Conservation (phyloP, 768 basidiomycete species). For the Glaciozyma martinii region DNA sequence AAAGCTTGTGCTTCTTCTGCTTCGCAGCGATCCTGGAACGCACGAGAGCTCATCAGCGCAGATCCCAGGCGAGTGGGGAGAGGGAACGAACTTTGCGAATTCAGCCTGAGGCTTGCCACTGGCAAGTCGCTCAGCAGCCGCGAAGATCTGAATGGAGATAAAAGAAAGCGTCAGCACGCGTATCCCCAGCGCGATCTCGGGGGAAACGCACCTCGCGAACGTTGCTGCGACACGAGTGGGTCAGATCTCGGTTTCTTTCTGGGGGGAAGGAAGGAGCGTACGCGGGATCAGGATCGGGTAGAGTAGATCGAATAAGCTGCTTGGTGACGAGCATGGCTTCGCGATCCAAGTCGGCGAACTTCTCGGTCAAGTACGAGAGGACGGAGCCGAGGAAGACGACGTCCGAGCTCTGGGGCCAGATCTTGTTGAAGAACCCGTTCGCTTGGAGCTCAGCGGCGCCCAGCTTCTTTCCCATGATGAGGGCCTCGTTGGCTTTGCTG, state of each 20-base stretch:
- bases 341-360: slow-evolving; percentile 11
- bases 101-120: slow-evolving; percentile 52
- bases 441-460: slow-evolving; percentile 51
- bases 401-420: slow-evolving; percentile 38
- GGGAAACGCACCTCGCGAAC: slow-evolving; percentile 8
- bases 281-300: slow-evolving; percentile 17
- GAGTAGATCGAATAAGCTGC: slow-evolving; percentile 9
- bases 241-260: not conserved
- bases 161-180: too few relatives aligned
- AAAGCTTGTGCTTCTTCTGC: slow-evolving; percentile 24
- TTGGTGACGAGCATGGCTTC: slow-evolving; percentile 20
- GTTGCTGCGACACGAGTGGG: slow-evolving; percentile 6
- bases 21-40: slow-evolving; percentile 10
- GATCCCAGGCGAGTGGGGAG: not conserved
- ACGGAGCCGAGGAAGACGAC: slow-evolving; percentile 6
- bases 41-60: not conserved
- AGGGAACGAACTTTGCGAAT: slow-evolving; percentile 41
- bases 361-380: slow-evolving; percentile 7
- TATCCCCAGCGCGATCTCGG: too few relatives aligned
- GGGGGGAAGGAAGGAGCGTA: not conserved
- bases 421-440: slow-evolving; percentile 55
- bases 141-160: slow-evolving; percentile 1
- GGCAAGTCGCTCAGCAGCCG: slow-evolving; percentile 50
- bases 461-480: slow-evolving; percentile 62
- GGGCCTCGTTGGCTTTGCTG: slow-evolving; percentile 60